Base-by-base conservation (phyloP, 495 filamentous ascomycete species). In the Aspergillus haitiensis region DNA sequence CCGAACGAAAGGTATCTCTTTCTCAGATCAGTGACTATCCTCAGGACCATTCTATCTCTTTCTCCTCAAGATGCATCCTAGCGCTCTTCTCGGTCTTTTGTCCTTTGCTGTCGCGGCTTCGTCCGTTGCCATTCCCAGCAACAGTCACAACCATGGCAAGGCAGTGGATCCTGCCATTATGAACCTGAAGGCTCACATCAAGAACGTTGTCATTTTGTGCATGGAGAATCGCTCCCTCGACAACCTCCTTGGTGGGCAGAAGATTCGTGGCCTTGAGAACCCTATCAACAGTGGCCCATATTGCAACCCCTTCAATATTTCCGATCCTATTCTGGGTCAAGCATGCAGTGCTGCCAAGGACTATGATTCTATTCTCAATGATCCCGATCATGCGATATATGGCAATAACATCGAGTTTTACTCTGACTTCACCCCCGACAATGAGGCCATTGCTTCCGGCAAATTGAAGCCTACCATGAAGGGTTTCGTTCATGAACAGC, bases 341-440 rank as follows among this genome's bases (percentile, higher is more conserved):
- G 72, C 70, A 37, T 81, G 79, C 66, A 75, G 72, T n/a, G 63
- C 60, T 5, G 70, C 71, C 34, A 71, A 71, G 54, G 73, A 75
- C 65, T 77, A 70, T 59, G 74, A 83, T 63, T 75, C 75, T 0
- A 66, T 77, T n/a, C 45, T 70, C 10, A 71, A 83, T 62, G 80
- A 83, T 62, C 80, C 81, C 11, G 74, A 78, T 60, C 81, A 83
- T 65, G 69, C 73, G 32, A 71, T 83, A 45, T 74, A 70, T 16
- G 81, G 80, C 53, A 78, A 77, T 63, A 83, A 81, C 64, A 73
- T 82, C 58, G 70, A 83, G 68, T 73, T 82, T 68, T 82, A 75
- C 58, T 73, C 75, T 47, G 74, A 70, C 13, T 81, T 70, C 51
- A 62, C 59, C 9, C 80, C 81, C 0, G 67, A 72, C 66, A 77